Evolutionary conservation across 345 rosid genomes (phyloP).

Genomic region (Populus davidiana): DNA sequence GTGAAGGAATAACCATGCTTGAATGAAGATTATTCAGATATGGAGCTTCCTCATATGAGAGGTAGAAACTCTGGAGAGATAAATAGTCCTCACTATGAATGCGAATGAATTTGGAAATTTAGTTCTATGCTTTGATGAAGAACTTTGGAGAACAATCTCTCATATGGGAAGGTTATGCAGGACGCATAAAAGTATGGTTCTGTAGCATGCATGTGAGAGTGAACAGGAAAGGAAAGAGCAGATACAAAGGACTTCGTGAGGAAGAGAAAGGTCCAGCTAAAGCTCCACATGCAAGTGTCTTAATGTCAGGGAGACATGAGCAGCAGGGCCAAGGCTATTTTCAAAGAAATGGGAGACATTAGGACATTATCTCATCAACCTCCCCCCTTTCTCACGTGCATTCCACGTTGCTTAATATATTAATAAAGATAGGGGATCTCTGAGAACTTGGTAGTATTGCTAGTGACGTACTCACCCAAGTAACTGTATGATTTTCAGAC

Average conservation of each 20-base stretch:
- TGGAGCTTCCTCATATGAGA: neutral
- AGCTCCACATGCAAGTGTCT: conserved; percentile 15
- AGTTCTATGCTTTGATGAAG: neutral
- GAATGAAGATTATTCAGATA: neutral
- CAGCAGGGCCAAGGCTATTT: conserved; percentile 20
- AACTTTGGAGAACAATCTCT: neutral
- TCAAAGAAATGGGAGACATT: conserved; percentile 23
- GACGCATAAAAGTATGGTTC: neutral
- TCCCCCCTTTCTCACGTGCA: conserved; percentile 27
- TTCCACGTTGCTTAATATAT: conserved; percentile 6
- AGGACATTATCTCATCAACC: conserved; percentile 21
- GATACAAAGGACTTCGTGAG: neutral
- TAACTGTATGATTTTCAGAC: neutral
- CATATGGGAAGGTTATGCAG: neutral
- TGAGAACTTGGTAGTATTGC: neutral
- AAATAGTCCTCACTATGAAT: neutral
- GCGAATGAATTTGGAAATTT: neutral
- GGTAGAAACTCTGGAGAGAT: neutral
- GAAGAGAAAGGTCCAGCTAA: neutral
- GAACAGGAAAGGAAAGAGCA: neutral
- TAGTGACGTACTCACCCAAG: neutral
- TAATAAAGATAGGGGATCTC: neutral
- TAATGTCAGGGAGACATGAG: conserved; percentile 16
- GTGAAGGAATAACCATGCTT: neutral
- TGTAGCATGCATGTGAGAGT: neutral